Conservation (phyloP, 108 stramenopile genomes). For the Nitzschia sp. region DNA sequence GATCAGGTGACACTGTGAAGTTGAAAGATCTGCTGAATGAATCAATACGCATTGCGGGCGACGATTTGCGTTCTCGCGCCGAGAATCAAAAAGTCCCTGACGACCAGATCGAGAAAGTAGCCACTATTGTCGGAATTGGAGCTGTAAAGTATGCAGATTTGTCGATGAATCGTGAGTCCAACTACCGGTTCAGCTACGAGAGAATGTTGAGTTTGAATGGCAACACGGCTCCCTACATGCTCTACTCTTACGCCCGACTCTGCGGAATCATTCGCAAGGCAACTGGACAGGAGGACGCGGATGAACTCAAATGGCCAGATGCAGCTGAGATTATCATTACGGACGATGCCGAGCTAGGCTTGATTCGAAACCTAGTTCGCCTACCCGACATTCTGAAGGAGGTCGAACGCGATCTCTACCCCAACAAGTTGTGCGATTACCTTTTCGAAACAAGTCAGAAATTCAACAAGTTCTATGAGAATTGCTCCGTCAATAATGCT, state of each 20-base stretch:
- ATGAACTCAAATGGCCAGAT: constrained; percentile 67
- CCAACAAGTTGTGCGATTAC: constrained; percentile 94
- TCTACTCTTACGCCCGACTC: constrained; percentile 96
- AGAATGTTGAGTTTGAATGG: constrained; percentile 98
- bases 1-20: constrained; percentile 97
- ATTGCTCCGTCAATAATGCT: constrained; percentile 89
- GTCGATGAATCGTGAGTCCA: constrained; percentile 94
- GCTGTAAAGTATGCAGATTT: constrained; percentile 99
- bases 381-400: constrained; percentile 84
- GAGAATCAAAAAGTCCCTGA: constrained; percentile 40
- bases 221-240: constrained; percentile 99
- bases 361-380: constrained; percentile 86
- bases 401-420: constrained; percentile 89
- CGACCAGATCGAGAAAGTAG: constrained; percentile 63
- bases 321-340: constrained; percentile 72
- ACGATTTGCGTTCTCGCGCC: constrained; percentile 69
- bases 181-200: constrained; percentile 98
- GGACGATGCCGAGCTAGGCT: constrained; percentile 83
- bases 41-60: constrained; percentile 85
- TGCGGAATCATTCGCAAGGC: constrained; percentile 94
- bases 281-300: constrained; percentile 65
- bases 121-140: constrained; percentile 93
- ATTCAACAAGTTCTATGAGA: constrained; percentile 89
- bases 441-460: constrained; percentile 90
- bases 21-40: constrained; percentile 97